phyloP scores from a whole-genome alignment of 768 basidiomycete species.

The Russula brevipes region DNA sequence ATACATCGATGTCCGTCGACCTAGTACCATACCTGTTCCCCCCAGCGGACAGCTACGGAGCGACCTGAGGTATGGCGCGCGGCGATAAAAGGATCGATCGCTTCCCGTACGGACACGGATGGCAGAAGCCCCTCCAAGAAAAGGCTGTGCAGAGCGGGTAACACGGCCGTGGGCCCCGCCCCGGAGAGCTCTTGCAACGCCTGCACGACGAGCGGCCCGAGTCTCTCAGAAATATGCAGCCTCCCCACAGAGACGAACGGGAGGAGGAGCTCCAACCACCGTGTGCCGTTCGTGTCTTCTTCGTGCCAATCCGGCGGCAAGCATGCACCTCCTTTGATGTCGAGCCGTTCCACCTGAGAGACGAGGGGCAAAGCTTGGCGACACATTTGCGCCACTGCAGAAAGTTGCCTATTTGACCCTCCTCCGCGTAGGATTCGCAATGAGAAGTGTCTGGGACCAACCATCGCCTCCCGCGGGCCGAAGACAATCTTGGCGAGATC shows the following conservation, averaged over 20 bases:
- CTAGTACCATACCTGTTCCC: not conserved
- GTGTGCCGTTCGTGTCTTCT: not conserved
- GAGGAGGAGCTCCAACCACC: not conserved
- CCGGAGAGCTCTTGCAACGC: not conserved
- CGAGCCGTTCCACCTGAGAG: not conserved
- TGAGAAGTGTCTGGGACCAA: not conserved
- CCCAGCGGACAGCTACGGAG: not conserved
- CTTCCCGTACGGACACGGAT: not conserved
- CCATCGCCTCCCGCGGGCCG: not conserved
- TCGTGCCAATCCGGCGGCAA: not conserved
- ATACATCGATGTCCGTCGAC: not conserved
- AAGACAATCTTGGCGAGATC: not conserved
- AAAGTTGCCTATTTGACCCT: not conserved
- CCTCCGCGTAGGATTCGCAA: not conserved
- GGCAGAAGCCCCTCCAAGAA: not conserved
- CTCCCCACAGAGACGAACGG: not conserved
- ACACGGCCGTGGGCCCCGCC: not conserved
- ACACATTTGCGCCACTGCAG: not conserved
- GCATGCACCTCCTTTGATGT: not conserved
- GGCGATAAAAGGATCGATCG: not conserved
- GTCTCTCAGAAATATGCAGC: not conserved
- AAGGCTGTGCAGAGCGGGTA: not conserved
- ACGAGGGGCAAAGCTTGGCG: not conserved
- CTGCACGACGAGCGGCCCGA: not conserved
- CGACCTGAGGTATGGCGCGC: not conserved